Evolutionary conservation across 768 basidiomycete species (phyloP).

Genomic region (Suillus spraguei): DNA sequence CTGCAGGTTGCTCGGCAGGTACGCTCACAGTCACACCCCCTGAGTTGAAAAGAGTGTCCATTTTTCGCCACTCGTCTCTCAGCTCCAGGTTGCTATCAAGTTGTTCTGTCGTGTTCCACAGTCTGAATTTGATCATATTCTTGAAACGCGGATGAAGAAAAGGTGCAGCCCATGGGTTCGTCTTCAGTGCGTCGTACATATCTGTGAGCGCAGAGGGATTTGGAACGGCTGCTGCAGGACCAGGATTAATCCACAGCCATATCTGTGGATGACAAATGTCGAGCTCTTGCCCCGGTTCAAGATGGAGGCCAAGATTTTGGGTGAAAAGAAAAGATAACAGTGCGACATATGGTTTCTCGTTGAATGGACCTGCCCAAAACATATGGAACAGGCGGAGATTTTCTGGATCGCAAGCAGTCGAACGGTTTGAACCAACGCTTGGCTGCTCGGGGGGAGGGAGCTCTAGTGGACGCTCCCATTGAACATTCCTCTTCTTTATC

Average conservation of each 20-base stretch:
- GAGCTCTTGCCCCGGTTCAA: constrained; percentile 38
- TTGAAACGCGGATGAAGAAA: constrained; percentile 90
- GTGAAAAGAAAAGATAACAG: constrained; percentile 91
- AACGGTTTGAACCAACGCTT: constrained; percentile 42
- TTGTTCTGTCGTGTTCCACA: constrained; percentile 98
- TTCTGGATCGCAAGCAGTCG: constrained; percentile 64
- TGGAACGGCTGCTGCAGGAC: constrained; percentile 82
- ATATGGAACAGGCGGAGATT: constrained; percentile 89
- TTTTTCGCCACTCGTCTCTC: constrained; percentile 81
- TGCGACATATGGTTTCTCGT: constrained; percentile 95
- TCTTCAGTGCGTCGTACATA: constrained; percentile 79
- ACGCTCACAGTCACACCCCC: constrained; percentile 77
- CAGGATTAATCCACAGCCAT: constrained; percentile 97
- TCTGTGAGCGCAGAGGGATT: constrained; percentile 77
- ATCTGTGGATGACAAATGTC: constrained; percentile 83
- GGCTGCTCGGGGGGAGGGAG: constrained; percentile 50
- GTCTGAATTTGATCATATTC: constrained; percentile 86
- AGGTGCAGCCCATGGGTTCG: constrained; percentile 89
- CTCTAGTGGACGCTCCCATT: constrained; percentile 57
- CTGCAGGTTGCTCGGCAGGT: constrained; percentile 28
- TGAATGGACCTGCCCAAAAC: constrained; percentile 98
- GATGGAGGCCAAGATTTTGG: constrained; percentile 84
- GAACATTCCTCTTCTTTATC: constrained; percentile 54
- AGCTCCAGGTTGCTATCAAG: constrained; percentile 86
- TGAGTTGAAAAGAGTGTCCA: constrained; percentile 84